Conservation (phyloP, 2,329 filamentous ascomycete species). For the Coniochaeta sp. region DNA sequence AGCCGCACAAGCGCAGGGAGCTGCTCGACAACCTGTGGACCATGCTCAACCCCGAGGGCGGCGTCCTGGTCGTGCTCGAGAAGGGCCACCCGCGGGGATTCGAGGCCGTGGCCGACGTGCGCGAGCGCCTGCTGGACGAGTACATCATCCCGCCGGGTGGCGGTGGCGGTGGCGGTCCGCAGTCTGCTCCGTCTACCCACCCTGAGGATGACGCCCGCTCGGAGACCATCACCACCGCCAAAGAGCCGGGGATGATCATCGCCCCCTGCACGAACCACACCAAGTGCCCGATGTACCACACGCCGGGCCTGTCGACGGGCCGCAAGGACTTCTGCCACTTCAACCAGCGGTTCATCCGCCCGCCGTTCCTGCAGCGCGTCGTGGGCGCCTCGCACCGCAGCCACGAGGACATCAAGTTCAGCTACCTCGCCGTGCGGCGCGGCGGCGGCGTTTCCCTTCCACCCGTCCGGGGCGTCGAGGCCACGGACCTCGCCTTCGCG, state of each 20-base stretch:
- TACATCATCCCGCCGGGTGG: slow-evolving; percentile 64
- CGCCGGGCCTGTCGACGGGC: slow-evolving; percentile 60
- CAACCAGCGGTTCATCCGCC: slow-evolving; percentile 78
- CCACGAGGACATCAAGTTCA: slow-evolving; percentile 86
- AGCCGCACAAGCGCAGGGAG: slow-evolving; percentile 69
- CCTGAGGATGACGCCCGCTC: no score
- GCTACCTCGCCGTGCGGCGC: slow-evolving; percentile 78
- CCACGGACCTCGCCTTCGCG: slow-evolving; percentile 59
- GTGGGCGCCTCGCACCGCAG: slow-evolving; percentile 64
- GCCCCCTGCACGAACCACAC: slow-evolving; percentile 84
- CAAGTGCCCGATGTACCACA: slow-evolving; percentile 80
- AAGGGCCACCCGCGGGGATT: slow-evolving; percentile 90
- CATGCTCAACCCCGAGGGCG: slow-evolving; percentile 74
- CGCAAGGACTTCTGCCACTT: slow-evolving; percentile 92
- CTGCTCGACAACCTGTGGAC: slow-evolving; percentile 86
- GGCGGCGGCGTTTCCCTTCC: slow-evolving; percentile 38
- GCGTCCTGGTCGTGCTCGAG: slow-evolving; percentile 79
- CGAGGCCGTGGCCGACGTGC: slow-evolving; percentile 80
- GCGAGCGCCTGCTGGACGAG: slow-evolving; percentile 68
- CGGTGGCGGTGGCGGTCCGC: no score
- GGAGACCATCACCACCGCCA: slow-evolving; percentile 35
- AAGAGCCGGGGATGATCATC: slow-evolving; percentile 57
- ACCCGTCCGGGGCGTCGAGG: slow-evolving; percentile 44
- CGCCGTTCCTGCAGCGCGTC: slow-evolving; percentile 72
- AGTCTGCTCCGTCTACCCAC: slow-evolving; percentile 15